Evolutionary conservation across 257 asterid genomes (phyloP), one percentile per base, ranked within the genome.

Genomic region (Prunella vulgaris): DNA sequence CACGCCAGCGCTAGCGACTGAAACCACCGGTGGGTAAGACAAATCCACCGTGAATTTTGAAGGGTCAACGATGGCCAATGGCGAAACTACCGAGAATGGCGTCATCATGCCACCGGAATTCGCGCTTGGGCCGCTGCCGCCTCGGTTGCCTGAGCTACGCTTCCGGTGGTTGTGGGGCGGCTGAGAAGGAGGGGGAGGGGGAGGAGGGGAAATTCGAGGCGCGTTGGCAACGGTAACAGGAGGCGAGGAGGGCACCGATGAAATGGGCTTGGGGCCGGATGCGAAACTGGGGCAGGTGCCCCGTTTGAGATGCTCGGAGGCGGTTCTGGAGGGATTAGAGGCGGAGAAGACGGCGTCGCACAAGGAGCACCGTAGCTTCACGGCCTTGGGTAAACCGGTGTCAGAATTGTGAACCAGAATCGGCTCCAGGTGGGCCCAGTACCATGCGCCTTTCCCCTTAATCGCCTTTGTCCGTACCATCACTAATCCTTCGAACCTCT

Each of bases 361-460:
- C 0, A 94, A 66, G 5, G 90, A 80, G 79, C 99, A 94, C 33
- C 96, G 60, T 10, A 94, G 97, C 81, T 94, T 94, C 3, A 94
- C 97, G 0, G 99, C 91, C 75, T 91, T 91, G 60, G 99, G 92
- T 12, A 89, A 66, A 25, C 95, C 96, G 8, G 85, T 85, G 33
- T 91, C 97, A 58, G 95, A 71, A 70, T 86, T 84, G 35, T 78
- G 88, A 33, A 91, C 89, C 71, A 94, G 86, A 52, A 90, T 88
- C 42, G 99, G 99, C 76, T 94, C 98, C 9, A 94, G 84, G 82
- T 94, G 97, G 15, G 88, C 88, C 99, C 99, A 94, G 74, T 94
- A 94, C 99, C 99, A 94, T 8, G 99, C 97, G 60, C 99, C 99
- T 76, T 94, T 94, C 0, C 99, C 99, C 73, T 88, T 92, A 18